These are phyloP conservation scores for Cubamyces lactineus DNA, from an alignment of 768 basidiomycete species.

Conservation along the genomic window DNA sequence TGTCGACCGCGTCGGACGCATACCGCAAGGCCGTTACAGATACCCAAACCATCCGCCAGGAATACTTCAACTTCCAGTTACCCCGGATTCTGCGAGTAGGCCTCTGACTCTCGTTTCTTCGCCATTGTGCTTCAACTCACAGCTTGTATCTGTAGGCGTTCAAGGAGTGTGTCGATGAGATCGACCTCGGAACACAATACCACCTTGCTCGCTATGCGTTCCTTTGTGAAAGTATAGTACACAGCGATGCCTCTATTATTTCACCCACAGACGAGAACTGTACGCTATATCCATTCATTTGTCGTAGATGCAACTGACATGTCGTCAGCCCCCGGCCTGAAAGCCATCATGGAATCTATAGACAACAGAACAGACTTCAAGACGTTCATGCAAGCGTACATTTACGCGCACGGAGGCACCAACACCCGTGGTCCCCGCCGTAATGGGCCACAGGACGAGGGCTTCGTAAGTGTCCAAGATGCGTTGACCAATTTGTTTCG, in stretches of 20 bases:
- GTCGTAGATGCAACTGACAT: neutral
- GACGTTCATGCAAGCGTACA: slow-evolving; percentile 96
- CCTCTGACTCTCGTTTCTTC: slow-evolving; percentile 21
- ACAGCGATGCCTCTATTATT: slow-evolving; percentile 86
- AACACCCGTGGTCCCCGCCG: slow-evolving; percentile 73
- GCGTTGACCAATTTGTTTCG: neutral
- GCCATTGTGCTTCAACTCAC: neutral
- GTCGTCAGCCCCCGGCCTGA: slow-evolving; percentile 68
- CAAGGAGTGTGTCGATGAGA: slow-evolving; percentile 95
- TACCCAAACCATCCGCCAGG: slow-evolving; percentile 88
- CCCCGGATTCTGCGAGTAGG: slow-evolving; percentile 90
- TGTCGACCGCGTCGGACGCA: slow-evolving; percentile 84
- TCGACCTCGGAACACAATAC: slow-evolving; percentile 98
- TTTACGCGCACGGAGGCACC: slow-evolving; percentile 77
- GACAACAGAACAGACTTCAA: slow-evolving; percentile 96
- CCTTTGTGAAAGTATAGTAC: slow-evolving; percentile 86
- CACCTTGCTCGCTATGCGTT: slow-evolving; percentile 95
- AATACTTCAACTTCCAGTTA: slow-evolving; percentile 97
- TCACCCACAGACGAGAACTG: slow-evolving; percentile 74
- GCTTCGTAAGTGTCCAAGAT: slow-evolving; percentile 68
- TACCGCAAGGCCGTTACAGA: slow-evolving; percentile 91
- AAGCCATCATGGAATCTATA: slow-evolving; percentile 85
- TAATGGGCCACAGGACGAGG: slow-evolving; percentile 89
- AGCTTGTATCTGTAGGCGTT: slow-evolving; percentile 46
- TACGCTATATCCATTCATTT: slow-evolving; percentile 32